Base-by-base conservation (phyloP, 306 rosid species). In the Cucurbita pepo region DNA sequence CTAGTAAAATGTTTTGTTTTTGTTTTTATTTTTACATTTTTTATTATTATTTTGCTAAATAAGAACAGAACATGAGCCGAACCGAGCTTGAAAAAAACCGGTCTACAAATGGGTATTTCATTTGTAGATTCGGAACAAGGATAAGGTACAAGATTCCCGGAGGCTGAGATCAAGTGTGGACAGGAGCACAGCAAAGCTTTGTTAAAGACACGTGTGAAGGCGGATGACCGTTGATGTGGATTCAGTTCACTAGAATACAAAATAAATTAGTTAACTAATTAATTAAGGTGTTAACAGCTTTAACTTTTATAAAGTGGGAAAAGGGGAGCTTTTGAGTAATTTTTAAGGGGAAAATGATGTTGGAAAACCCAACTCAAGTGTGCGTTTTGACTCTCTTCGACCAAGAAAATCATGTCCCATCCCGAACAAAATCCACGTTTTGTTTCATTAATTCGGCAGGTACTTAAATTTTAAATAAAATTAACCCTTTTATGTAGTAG, bases 311-410 rank as follows among this genome's bases (percentile, higher is more conserved):
- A 47, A 67, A 67, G 72, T 12, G 71, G 10, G 10, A 64, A 64
- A 64, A 40, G 72, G 13, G 13, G 4, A 8, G 19, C 72, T 47
- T 67, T 67, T 67, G 38, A 64, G 71, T 64, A 64, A 41, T 43
- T 64, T 64, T 18, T 3, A 63, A 63, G 51, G 34, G 69, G 15
- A 10, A 30, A 40, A 64, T 41, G 52, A 51, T 10, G 2, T 64
- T 18, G 51, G 71, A 64, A 64, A 64, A 64, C 71, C 37, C 53
- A 64, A 64, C 71, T 64, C 37, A 41, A 64, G 71, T 64, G 71
- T 64, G 71, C 71, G 19, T 18, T 64, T 64, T 64, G 53, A 64
- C 71, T 64, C 71, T 18, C 71, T 10, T 41, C 18, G 53, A 64
- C 71, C 71, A 64, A 64, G 71, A 64, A 25, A 64, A 64, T 64